These are phyloP conservation scores for Pleurotus sapidus DNA, from an alignment of 768 basidiomycete species.

Conservation along the genomic window DNA sequence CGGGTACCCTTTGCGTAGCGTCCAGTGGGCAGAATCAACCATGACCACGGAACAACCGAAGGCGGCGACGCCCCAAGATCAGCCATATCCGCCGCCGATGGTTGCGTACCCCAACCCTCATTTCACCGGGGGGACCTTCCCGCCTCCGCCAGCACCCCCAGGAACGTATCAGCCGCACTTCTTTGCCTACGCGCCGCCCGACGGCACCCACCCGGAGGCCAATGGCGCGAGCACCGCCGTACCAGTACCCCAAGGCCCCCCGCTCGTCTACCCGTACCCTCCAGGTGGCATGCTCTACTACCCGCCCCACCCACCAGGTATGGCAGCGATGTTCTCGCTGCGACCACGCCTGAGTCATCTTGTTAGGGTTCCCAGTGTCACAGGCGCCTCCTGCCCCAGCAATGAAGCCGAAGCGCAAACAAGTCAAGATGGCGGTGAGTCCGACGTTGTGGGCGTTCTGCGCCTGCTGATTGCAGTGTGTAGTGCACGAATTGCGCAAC, in stretches of 20 bases:
- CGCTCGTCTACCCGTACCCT: constrained; percentile 39
- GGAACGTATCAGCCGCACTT: constrained; percentile 36
- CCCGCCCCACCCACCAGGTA: constrained; percentile 35
- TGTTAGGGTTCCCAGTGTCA: constrained; percentile 3
- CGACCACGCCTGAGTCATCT: neutral
- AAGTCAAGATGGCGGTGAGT: constrained; percentile 82
- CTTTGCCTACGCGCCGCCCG: constrained; percentile 40
- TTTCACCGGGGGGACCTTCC: constrained; percentile 28
- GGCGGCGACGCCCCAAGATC: neutral
- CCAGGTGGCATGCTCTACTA: constrained; percentile 42
- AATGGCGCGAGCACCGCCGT: constrained; percentile 24
- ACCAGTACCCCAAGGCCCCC: constrained; percentile 24
- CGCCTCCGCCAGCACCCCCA: constrained; percentile 30
- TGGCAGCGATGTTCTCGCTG: constrained; percentile 7
- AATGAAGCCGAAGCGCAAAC: constrained; percentile 68
- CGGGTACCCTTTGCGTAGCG: constrained; percentile 4
- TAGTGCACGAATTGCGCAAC: constrained; percentile 84
- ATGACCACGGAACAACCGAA: constrained; percentile 9
- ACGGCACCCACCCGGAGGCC: constrained; percentile 29
- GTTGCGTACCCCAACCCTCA: constrained; percentile 12
- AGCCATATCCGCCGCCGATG: neutral
- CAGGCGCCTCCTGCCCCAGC: constrained; percentile 8
- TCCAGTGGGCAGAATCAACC: constrained; percentile 6
- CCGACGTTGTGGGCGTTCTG: neutral
- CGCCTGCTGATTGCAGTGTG: constrained; percentile 2